phyloP scores from a whole-genome alignment of 2,329 filamentous ascomycete species.

The Lithohypha guttulata region DNA sequence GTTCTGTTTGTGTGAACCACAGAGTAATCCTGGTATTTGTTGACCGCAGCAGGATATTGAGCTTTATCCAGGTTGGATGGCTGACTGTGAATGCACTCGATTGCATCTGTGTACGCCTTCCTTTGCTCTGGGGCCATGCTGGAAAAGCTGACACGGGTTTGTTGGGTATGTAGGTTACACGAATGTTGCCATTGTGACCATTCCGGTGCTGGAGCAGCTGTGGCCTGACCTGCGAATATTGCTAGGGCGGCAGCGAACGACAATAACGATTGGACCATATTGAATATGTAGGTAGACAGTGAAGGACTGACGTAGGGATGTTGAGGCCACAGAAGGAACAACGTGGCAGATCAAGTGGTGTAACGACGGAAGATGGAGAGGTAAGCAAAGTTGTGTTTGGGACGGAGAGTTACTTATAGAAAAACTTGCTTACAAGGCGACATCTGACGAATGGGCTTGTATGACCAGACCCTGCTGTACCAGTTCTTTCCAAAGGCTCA shows the following conservation, averaged over 20 bases:
- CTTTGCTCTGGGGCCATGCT: conserved; percentile 20
- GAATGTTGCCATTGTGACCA: background rate
- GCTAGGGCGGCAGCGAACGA: conserved; percentile 13
- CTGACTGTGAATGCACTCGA: conserved; percentile 29
- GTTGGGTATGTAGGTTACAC: conserved; percentile 8
- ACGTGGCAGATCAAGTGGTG: too few species aligned
- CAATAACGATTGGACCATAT: conserved; percentile 15
- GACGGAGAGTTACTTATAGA: too few species aligned
- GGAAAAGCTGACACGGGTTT: conserved; percentile 18
- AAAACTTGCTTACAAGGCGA: too few species aligned
- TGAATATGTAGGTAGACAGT: too few species aligned
- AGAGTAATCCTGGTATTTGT: conserved; percentile 32
- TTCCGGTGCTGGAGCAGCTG: conserved; percentile 2
- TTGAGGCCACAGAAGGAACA: too few species aligned
- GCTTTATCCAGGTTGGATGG: conserved; percentile 24
- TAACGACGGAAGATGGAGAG: too few species aligned
- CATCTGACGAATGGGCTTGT: too few species aligned
- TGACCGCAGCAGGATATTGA: conserved; percentile 26
- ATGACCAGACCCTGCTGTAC: too few species aligned
- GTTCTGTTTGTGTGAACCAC: conserved; percentile 31
- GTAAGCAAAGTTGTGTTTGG: too few species aligned
- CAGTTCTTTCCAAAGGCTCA: too few species aligned
- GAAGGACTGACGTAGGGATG: too few species aligned
- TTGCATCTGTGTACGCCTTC: conserved; percentile 28
- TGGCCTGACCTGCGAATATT: conserved; percentile 7